phyloP scores from a whole-genome alignment of 139 green algal genomes.

The Pycnococcus provasolii region DNA sequence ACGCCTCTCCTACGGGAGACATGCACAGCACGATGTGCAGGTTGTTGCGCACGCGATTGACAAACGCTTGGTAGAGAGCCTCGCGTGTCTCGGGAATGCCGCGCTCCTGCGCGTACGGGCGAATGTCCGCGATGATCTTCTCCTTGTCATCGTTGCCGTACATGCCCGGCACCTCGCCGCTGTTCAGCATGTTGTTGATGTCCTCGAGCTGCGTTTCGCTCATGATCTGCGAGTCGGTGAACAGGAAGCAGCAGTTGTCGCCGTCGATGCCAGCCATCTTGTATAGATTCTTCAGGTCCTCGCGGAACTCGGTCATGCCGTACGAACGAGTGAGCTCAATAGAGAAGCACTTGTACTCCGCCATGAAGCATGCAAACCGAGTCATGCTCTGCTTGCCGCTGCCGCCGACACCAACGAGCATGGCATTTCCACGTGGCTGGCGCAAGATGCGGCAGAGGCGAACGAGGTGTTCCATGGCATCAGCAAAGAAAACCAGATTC shows the following conservation, averaged over 20 bases:
- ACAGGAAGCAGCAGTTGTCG: constrained; percentile 51
- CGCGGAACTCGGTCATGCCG: constrained; percentile 51
- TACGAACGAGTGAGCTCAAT: constrained; percentile 61
- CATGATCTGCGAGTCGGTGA: constrained; percentile 66
- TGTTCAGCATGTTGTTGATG: constrained; percentile 70
- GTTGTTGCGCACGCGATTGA: constrained; percentile 59
- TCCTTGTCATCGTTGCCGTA: constrained; percentile 62
- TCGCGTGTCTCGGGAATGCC: constrained; percentile 45
- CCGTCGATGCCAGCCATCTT: constrained; percentile 54
- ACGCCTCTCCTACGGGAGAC: constrained; percentile 63
- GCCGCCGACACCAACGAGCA: constrained; percentile 76
- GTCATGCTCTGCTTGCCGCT: constrained; percentile 64
- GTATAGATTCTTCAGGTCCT: constrained; percentile 71
- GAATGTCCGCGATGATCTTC: constrained; percentile 50
- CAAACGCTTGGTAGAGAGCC: constrained; percentile 54
- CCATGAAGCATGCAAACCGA: constrained; percentile 55
- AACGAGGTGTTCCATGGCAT: constrained; percentile 65
- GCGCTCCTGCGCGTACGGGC: constrained; percentile 41
- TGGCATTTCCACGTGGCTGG: constrained; percentile 67
- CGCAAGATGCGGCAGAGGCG: constrained; percentile 59
- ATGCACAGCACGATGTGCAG: constrained; percentile 72
- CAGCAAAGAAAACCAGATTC: constrained; percentile 73
- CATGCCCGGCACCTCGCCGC: constrained; percentile 46
- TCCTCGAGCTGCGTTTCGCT: constrained; percentile 66
- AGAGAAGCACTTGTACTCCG: constrained; percentile 47